phyloP scores from a whole-genome alignment of 768 basidiomycete species.

The Tulasnella sp. region DNA sequence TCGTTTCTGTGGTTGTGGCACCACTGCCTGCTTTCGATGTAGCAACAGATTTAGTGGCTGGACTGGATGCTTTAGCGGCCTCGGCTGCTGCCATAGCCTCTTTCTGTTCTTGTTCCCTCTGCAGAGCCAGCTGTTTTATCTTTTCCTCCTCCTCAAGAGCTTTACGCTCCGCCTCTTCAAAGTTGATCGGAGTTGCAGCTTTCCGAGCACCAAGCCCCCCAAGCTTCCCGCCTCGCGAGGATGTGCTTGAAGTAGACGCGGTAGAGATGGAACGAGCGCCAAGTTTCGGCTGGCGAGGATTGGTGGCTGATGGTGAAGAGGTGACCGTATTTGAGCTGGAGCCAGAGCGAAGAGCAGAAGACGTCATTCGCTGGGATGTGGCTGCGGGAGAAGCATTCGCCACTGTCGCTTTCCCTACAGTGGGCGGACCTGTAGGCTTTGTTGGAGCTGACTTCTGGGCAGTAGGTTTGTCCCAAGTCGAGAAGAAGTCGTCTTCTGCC shows the following conservation, averaged over 20 bases:
- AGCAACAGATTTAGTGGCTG: constrained; percentile 20
- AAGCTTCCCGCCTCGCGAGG: constrained; percentile 42
- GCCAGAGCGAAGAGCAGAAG: constrained; percentile 42
- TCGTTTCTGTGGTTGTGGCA: constrained; percentile 25
- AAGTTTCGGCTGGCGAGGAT: constrained; percentile 28
- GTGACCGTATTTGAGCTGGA: constrained; percentile 52
- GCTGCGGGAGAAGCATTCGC: constrained; percentile 30
- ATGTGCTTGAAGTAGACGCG: constrained; percentile 22
- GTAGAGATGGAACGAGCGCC: constrained; percentile 28
- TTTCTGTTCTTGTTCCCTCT: constrained; percentile 73
- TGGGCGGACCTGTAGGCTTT: constrained; percentile 26
- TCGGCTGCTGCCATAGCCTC: constrained; percentile 31
- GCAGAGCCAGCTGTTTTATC: constrained; percentile 83
- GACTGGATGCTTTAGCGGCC: constrained; percentile 25
- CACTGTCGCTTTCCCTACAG: constrained; percentile 22
- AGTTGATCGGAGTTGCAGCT: constrained; percentile 68
- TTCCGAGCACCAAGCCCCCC: constrained; percentile 82
- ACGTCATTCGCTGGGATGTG: constrained; percentile 18
- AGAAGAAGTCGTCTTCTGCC: constrained; percentile 87
- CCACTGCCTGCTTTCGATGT: constrained; percentile 19
- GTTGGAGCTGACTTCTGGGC: constrained; percentile 36
- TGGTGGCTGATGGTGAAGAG: constrained; percentile 23
- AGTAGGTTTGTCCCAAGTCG: constrained; percentile 79
- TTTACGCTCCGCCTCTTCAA: constrained; percentile 84
- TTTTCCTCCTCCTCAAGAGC: constrained; percentile 88